Base-by-base conservation (phyloP, 441 rosid species). In the Euphorbia corollata region DNA sequence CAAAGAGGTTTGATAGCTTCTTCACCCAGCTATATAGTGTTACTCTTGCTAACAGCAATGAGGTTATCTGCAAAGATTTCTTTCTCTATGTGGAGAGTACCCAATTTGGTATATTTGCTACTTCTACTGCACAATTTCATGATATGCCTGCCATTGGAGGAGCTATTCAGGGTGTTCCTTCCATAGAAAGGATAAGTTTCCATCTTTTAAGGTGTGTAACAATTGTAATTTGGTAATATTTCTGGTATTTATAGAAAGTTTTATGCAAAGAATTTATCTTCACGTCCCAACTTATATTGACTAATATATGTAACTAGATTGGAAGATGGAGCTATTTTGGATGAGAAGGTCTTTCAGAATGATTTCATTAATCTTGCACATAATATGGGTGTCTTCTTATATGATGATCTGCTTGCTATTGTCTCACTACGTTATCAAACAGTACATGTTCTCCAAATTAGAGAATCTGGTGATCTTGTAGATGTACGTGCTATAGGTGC, bases 11-110 rank as follows among this genome's bases (percentile, higher is more conserved):
- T 69, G 96, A 94, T 68, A 88, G 99, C 79, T 94, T 85, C 79
- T 91, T 94, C 81, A 85, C 86, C 32, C 83, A 89, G 56, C 81
- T 89, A 20, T 94, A 89, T 70, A 71, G 80, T 70, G 83, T 83
- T 23, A 73, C 92, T 16, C 99, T 91, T 75, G 92, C 92, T 70
- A 85, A 96, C 39, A 69, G 82, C 74, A 89, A 86, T 50, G 99
- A 94, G 78, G 85, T 80, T 68, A 89, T 91, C 72, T 91, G 91
- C 75, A 94, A 88, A 78, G 99, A 94, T 77, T 89, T 91, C 85
- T 91, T 94, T 68, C 87, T 94, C 24, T 91, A 87, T 75, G 41
- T 81, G 76, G 87, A 83, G 72, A 70, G 78, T 71, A 75, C 67
- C 50, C 87, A 87, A 61, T 89, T 89, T 22, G 98, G 97, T 57